A percentile compares a stretch with the other conserved stretches of the same genome.
These are phyloP conservation scores for Lodderomyces metapsilosis DNA, from an alignment of 1,139 yeast species.

Conservation along the genomic window DNA sequence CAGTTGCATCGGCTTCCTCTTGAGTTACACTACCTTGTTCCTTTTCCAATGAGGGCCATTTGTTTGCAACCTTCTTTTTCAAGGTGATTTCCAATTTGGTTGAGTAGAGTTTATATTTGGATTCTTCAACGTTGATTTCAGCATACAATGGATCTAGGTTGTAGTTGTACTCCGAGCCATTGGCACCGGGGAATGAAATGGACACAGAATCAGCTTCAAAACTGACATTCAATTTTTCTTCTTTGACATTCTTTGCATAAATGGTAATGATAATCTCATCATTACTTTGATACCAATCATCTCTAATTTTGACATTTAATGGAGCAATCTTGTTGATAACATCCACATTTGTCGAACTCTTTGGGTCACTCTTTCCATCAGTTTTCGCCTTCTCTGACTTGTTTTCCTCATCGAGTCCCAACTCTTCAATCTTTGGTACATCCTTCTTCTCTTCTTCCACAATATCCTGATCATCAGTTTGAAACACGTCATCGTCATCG, in stretches of 20 bases:
- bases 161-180: conserved; percentile 48
- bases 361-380: conserved; percentile 2
- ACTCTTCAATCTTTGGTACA: conserved; percentile 8
- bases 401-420: conserved; percentile 4
- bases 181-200: conserved; percentile 46
- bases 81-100: conserved; percentile 74
- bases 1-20: conserved; percentile 10
- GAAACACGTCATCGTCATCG: conserved; percentile 10
- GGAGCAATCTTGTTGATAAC: conserved; percentile 43
- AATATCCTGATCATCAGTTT: conserved; percentile 8
- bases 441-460: conserved; percentile 6
- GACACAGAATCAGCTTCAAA: conserved; percentile 32
- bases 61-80: conserved; percentile 29
- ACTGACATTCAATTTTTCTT: conserved; percentile 36
- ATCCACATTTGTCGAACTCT: conserved; percentile 28
- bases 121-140: conserved; percentile 45
- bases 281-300: conserved; percentile 78
- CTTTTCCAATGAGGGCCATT: conserved; percentile 48
- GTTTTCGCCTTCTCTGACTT: background rate
- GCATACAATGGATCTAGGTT: conserved; percentile 51
- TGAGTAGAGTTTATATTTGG: conserved; percentile 54
- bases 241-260: conserved; percentile 65
- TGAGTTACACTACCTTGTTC: conserved; percentile 11
- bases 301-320: conserved; percentile 47
- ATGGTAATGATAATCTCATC: conserved; percentile 63